These are phyloP conservation scores for Neobulgaria alba DNA, from an alignment of 2,329 filamentous ascomycete genomes.

Conservation along the genomic window DNA sequence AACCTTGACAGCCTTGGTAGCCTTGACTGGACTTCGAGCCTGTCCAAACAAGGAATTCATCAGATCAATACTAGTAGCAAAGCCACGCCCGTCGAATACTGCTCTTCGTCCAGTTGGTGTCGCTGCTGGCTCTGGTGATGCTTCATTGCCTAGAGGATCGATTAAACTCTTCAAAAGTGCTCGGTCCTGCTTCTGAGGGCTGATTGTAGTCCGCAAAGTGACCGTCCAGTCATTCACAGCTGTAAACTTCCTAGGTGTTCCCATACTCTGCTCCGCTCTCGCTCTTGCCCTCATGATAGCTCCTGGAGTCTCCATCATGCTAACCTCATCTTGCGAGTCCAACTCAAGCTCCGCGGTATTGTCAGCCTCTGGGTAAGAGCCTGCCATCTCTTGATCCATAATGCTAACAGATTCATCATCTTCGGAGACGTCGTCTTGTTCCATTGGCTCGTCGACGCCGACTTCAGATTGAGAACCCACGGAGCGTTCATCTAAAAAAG, in stretches of 20 bases:
- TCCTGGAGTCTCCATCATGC: slow-evolving; percentile 46
- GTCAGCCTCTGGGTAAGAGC: slow-evolving; percentile 66
- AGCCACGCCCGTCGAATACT: slow-evolving; percentile 46
- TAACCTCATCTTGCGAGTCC: slow-evolving; percentile 37
- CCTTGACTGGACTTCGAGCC: slow-evolving; percentile 47
- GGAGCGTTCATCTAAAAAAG: slow-evolving; percentile 93
- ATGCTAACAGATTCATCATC: slow-evolving; percentile 71
- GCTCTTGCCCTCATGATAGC: slow-evolving; percentile 55
- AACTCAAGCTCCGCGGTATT: slow-evolving; percentile 66
- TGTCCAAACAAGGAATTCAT: slow-evolving; percentile 91
- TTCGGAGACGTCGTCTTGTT: slow-evolving; percentile 57
- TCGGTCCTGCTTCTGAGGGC: slow-evolving; percentile 85
- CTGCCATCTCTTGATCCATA: slow-evolving; percentile 66
- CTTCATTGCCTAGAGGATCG: slow-evolving; percentile 22
- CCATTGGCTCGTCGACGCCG: slow-evolving; percentile 44
- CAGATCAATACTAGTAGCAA: slow-evolving; percentile 84
- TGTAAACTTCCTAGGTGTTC: slow-evolving; percentile 51
- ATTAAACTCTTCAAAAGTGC: slow-evolving; percentile 52
- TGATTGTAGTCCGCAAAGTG: slow-evolving; percentile 88
- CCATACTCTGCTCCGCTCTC: slow-evolving; percentile 52
- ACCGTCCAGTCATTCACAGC: slow-evolving; percentile 81
- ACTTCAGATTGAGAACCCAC: slow-evolving; percentile 64
- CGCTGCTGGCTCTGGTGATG: slow-evolving; percentile 43
- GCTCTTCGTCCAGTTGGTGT: slow-evolving; percentile 31
- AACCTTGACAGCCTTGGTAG: slow-evolving; percentile 39